These are phyloP conservation scores for Sisymbrium altissimum DNA, from an alignment of 345 rosid species.

Conservation along the genomic window DNA sequence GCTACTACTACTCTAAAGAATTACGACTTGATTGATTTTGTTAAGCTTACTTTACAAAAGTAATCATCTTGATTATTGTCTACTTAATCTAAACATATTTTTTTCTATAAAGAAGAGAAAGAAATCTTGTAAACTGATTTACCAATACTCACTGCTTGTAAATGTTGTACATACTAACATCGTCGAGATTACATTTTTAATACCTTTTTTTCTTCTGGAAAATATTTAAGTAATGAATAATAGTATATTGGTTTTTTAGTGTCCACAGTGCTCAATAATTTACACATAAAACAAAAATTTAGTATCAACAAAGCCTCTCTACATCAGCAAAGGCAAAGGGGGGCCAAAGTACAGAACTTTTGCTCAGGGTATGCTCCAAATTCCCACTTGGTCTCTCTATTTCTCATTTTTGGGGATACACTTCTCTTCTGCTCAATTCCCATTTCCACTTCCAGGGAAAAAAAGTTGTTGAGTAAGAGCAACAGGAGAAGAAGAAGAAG, in stretches of 20 bases:
- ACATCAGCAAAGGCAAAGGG: conserved; percentile 26
- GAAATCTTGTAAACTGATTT: too few relatives aligned
- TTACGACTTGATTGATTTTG: too few relatives aligned
- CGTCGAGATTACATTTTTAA: too few relatives aligned
- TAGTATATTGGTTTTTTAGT: too few relatives aligned
- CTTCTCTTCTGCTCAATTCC: neutral
- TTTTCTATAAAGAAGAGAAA: too few relatives aligned
- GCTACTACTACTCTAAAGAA: neutral
- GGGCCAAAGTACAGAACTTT: conserved; percentile 22
- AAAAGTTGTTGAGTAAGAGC: neutral
- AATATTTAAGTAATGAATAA: too few relatives aligned
- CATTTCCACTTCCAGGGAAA: neutral
- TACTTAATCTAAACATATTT: too few relatives aligned
- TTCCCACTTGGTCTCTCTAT: conserved; percentile 21
- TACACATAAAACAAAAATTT: neutral
- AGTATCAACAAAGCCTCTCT: conserved; percentile 3
- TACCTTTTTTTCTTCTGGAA: too few relatives aligned
- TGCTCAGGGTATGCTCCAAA: conserved; percentile 25
- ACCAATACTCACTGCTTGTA: too few relatives aligned
- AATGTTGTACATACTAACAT: too few relatives aligned
- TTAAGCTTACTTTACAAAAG: too few relatives aligned
- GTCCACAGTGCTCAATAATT: neutral
- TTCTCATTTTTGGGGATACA: neutral
- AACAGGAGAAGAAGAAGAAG: neutral
- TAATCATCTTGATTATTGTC: neutral